Evolutionary conservation across 768 basidiomycete species (phyloP).

Genomic region (Pisolithus marmoratus): DNA sequence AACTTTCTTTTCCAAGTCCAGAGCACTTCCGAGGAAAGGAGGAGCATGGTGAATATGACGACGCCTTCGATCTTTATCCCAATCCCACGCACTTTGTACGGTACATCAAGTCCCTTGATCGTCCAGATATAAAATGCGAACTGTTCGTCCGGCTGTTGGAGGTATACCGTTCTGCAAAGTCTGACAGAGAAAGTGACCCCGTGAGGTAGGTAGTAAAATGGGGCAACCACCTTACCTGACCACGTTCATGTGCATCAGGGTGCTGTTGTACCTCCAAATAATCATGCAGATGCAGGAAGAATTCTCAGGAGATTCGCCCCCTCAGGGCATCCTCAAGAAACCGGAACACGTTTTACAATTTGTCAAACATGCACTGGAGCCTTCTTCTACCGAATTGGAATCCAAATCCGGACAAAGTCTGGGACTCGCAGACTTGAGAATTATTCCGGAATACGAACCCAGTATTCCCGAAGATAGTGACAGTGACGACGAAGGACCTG

Average conservation of each 20-base stretch:
- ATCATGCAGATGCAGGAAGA: conserved; percentile 76
- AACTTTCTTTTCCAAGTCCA: conserved; percentile 47
- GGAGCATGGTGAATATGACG: conserved; percentile 39
- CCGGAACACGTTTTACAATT: conserved; percentile 78
- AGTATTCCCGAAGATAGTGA: conserved; percentile 47
- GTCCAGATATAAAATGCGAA: conserved; percentile 64
- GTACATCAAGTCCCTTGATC: conserved; percentile 59
- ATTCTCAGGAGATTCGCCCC: conserved; percentile 47
- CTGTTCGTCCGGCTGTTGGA: conserved; percentile 74
- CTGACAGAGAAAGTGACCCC: conserved; percentile 17
- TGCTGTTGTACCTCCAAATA: conserved; percentile 71
- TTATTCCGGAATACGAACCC: conserved; percentile 31
- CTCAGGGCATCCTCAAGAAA: conserved; percentile 51
- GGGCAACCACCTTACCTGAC: not conserved
- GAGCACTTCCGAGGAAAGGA: conserved; percentile 38
- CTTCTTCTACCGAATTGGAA: conserved; percentile 15
- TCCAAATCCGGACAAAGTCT: conserved; percentile 14
- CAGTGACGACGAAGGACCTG: conserved; percentile 47
- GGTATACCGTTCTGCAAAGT: conserved; percentile 42
- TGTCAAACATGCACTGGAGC: conserved; percentile 69
- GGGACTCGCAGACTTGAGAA: conserved; percentile 31
- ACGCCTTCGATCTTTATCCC: conserved; percentile 65
- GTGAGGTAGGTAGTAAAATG: conserved; percentile 12
- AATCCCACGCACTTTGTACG: conserved; percentile 66
- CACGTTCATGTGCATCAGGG: conserved; percentile 33